Evolutionary conservation across 257 asterid genomes (phyloP), one percentile per base, ranked within the genome.

Genomic region (Solanum rostratum): DNA sequence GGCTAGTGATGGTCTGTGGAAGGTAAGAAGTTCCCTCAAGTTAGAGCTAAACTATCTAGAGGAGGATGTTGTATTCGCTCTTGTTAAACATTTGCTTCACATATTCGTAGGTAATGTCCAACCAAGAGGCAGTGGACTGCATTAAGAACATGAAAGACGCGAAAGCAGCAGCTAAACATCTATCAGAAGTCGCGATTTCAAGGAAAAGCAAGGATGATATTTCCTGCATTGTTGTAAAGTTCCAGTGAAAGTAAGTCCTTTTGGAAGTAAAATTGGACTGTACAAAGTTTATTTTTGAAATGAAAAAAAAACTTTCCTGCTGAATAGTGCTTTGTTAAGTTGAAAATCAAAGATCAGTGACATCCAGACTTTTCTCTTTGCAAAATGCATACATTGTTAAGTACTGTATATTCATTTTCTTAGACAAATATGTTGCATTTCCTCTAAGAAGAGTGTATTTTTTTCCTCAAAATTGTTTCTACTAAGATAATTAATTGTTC

Each of bases 1-100:
- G 88, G 99, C 98, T 22, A 96, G 99, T 33, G 99, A 96, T 85
- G 99, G 99, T 37, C 82, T 96, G 68, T 96, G 99, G 97, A 93
- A 92, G 95, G 99, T 93, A 27, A 41, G 86, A 55, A 80, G 27
- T 65, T 74, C 63, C 24, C 84, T 46, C 6, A 49, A 49, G 6
- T 24, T 24, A 76, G 43, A 74, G 82, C 43, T 76, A 49, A 24
- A 50, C 50, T 29, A 18, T 78, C 45, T 78, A 10, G 24, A 78
- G 62, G 27, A 15, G 45, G 82, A 49, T 50, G 63, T 76, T 50
- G 46, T 78, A 30, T 27, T 78, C 10, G 10, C 63, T 78, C 82
- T 27, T 78, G 63, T 16, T 78, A 5, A 22, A 50, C 16, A 53
- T 78, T 78, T 29, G 19, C 65, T 52, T 10, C 37, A n/a, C 49